phyloP scores from a whole-genome alignment of 306 rosid genomes.

The Lithocarpus polystachyus region DNA sequence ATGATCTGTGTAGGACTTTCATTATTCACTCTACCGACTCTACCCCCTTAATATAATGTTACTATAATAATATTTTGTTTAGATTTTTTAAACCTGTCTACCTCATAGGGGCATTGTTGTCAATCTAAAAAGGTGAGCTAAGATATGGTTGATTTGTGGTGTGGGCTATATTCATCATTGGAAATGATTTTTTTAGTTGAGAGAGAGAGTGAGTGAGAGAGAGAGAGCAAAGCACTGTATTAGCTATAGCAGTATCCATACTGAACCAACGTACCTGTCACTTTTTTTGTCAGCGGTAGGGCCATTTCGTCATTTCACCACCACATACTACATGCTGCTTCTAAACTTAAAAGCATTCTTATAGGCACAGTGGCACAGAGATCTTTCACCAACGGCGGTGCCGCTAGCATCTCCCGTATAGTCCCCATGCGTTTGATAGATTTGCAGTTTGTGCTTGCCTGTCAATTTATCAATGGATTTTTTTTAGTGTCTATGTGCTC shows the following conservation, averaged over 20 bases:
- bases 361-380: too few species aligned
- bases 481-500: neutral
- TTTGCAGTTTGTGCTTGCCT: neutral
- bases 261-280: neutral
- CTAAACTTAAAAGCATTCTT: neutral
- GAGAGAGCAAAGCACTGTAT: too few species aligned
- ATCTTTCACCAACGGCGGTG: neutral
- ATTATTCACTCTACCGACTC: neutral
- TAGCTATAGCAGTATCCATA: neutral
- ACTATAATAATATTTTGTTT: too few species aligned
- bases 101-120: conserved; percentile 8
- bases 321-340: too few species aligned
- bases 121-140: neutral
- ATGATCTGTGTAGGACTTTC: neutral
- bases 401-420: neutral
- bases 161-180: conserved; percentile 33
- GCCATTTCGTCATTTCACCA: neutral
- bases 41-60: too few species aligned
- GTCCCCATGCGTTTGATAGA: neutral
- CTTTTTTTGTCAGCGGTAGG: neutral
- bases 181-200: conserved; percentile 20
- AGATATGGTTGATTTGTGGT: conserved; percentile 22
- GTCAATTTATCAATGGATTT: neutral
- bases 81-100: neutral
- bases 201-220: neutral